These are phyloP conservation scores for Euphorbia tirucalli DNA, from an alignment of 345 rosid genomes.

Conservation along the genomic window DNA sequence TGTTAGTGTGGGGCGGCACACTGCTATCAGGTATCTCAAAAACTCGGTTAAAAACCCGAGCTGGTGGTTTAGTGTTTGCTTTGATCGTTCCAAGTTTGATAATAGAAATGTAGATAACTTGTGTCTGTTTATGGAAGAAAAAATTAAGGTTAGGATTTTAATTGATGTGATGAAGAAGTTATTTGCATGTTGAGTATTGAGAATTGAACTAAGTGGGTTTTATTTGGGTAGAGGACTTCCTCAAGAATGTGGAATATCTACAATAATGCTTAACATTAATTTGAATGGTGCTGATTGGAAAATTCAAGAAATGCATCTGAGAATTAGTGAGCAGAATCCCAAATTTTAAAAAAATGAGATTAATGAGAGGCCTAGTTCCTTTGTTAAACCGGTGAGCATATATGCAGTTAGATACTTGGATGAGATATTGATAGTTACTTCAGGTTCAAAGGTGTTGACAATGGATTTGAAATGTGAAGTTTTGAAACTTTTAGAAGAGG, in stretches of 20 bases:
- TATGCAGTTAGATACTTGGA: conserved; percentile 84
- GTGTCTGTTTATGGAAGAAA: conserved; percentile 51
- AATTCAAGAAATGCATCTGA: conserved; percentile 60
- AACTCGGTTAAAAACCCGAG: conserved; percentile 65
- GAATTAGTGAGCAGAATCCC: conserved; percentile 47
- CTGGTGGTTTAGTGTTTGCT: conserved; percentile 86
- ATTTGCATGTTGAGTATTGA: conserved; percentile 49
- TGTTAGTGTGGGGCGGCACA: conserved; percentile 88
- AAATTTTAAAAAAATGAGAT: conserved; percentile 35
- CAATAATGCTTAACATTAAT: conserved; percentile 67
- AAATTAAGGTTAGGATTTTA: conserved; percentile 53
- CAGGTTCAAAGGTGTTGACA: conserved; percentile 65
- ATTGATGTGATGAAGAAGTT: conserved; percentile 51
- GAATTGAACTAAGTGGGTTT: conserved; percentile 62
- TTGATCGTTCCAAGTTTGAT: conserved; percentile 39
- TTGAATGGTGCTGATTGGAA: conserved; percentile 67
- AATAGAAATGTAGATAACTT: conserved; percentile 45
- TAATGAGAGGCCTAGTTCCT: conserved; percentile 37
- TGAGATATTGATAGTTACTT: conserved; percentile 74
- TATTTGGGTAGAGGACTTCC: conserved; percentile 76
- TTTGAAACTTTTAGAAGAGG: conserved; percentile 51
- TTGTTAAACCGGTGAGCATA: conserved; percentile 62
- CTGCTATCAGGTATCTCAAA: conserved; percentile 79
- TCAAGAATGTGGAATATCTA: conserved; percentile 71
- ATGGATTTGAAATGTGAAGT: conserved; percentile 63